Evolutionary conservation across 2,329 filamentous ascomycete genomes (phyloP).

Genomic region (Colletotrichum sp.): DNA sequence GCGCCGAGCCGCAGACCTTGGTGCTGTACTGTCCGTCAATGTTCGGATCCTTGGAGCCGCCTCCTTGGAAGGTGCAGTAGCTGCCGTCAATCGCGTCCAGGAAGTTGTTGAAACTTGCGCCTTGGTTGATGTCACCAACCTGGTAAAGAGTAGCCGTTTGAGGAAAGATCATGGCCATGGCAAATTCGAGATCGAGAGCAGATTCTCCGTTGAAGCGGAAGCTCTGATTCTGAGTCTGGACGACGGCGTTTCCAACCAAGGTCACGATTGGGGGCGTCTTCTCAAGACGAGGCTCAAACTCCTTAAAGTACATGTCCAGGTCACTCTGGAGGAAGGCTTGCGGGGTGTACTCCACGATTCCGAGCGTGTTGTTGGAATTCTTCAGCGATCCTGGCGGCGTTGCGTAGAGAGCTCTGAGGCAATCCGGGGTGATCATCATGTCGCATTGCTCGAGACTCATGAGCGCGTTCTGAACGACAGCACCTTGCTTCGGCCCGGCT

Average conservation of each 20-base stretch:
- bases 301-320: constrained; percentile 52
- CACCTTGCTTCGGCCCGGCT: constrained; percentile 35
- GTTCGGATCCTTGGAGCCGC: constrained; percentile 36
- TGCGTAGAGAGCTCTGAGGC: constrained; percentile 54
- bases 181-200: constrained; percentile 59
- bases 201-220: constrained; percentile 47
- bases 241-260: constrained; percentile 51
- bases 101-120: constrained; percentile 48
- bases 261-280: constrained; percentile 49
- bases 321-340: constrained; percentile 57
- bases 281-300: constrained; percentile 44
- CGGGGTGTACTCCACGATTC: constrained; percentile 56
- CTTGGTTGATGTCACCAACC: constrained; percentile 37
- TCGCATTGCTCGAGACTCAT: constrained; percentile 48
- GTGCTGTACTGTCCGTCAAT: constrained; percentile 44
- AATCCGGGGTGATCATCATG: constrained; percentile 60
- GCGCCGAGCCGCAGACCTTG: constrained; percentile 49
- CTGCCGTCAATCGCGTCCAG: constrained; percentile 50
- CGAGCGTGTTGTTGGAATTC: constrained; percentile 48
- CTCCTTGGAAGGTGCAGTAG: constrained; percentile 47
- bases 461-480: constrained; percentile 31
- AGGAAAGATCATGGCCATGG: constrained; percentile 57
- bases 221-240: constrained; percentile 37
- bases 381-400: constrained; percentile 42
- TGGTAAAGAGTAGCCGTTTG: constrained; percentile 56